These are phyloP conservation scores for Eucalyptus erythrocorys DNA, from an alignment of 345 rosid genomes.

Conservation along the genomic window DNA sequence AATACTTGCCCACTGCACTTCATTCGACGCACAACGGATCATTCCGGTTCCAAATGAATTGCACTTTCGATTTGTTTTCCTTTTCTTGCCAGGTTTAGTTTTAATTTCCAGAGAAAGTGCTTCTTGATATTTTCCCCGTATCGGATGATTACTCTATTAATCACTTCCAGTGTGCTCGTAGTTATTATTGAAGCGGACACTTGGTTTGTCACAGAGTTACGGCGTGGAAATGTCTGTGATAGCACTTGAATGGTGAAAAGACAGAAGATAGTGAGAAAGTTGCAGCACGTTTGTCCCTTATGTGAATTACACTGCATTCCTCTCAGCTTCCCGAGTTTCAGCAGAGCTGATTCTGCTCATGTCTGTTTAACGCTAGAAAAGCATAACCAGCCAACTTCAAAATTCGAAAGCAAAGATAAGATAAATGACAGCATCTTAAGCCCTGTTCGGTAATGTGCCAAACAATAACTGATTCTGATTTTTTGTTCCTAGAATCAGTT, in stretches of 20 bases:
- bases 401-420: not conserved
- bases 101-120: not conserved
- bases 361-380: not conserved
- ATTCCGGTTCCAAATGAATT: not conserved
- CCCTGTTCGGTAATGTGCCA: no score
- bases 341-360: not conserved
- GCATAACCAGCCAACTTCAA: not conserved
- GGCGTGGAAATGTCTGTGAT: not conserved
- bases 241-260: not conserved
- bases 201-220: not conserved
- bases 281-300: not conserved
- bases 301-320: not conserved
- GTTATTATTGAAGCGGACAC: not conserved
- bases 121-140: not conserved
- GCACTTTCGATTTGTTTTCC: no score
- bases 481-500: no score
- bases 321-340: not conserved
- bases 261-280: not conserved
- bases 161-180: not conserved
- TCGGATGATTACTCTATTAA: not conserved
- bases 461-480: no score
- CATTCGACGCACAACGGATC: not conserved
- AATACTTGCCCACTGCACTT: not conserved
- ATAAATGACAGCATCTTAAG: not conserved
- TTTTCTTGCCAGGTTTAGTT: not conserved